Evolutionary conservation across 2,329 filamentous ascomycete genomes (phyloP), one percentile per base, ranked within the genome.

Genomic region (Triangularia verruculosa): DNA sequence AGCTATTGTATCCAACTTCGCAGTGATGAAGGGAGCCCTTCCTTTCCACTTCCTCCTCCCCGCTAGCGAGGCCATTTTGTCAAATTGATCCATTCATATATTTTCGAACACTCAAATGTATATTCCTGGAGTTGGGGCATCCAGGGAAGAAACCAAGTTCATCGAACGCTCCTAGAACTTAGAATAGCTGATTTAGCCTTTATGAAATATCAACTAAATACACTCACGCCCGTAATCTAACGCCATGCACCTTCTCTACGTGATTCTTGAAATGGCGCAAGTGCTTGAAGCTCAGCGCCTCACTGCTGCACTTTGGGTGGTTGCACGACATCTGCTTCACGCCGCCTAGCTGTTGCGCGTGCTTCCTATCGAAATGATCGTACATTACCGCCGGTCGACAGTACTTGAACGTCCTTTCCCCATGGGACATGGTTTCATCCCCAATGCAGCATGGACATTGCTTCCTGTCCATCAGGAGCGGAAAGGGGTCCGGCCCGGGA

Each of bases 371-470:
- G 43, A 59, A 59, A 17, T 64, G 63, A 22, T 59, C 22, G 32
- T 54, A 57, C n/a, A n/a, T n/a, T n/a, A n/a, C n/a, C n/a, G n/a
- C n/a, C n/a, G n/a, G n/a, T n/a, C n/a, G n/a, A n/a, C 27, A 62
- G 39, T 59, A 59, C 27, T 57, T 47, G 9, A 62, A 62, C 22
- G 62, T 66, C 56, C 59, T 61, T 55, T 66, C 62, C 28, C 64
- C 15, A 43, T 62, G 56, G 9, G 59, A 62, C 22, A 62, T 60
- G 2, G 27, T 51, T 27, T 32, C 52, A 55, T 66, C 65, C 17
- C 62, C 59, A 25, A 66, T 66, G 20, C 54, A 67, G 13, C 56
- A 55, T 34, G 54, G 65, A 51, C 32, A 66, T 57, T 64, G 25
- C 28, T 22, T 66, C 22, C 57, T 62, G 3, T 66, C 13, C 27